phyloP scores from a whole-genome alignment of 148 eudicot genomes.

The Rheum nobile region DNA sequence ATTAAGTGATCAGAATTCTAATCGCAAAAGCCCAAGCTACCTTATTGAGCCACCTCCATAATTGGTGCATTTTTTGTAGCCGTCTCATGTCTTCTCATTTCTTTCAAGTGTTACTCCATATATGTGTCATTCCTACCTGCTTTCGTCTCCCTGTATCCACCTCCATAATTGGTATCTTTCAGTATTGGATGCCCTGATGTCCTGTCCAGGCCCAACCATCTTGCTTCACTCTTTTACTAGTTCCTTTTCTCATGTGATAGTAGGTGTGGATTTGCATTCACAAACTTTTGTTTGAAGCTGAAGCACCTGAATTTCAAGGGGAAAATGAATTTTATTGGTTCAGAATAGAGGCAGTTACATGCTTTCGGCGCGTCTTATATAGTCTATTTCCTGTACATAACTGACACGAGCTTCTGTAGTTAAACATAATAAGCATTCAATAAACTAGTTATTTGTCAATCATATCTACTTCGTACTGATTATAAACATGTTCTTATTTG shows the following conservation, averaged over 20 bases:
- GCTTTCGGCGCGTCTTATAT: background rate
- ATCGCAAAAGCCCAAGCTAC: background rate
- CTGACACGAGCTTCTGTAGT: background rate
- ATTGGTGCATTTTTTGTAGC: background rate
- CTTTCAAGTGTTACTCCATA: background rate
- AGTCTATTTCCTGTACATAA: background rate
- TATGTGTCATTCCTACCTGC: background rate
- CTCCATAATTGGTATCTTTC: background rate
- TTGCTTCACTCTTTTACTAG: background rate
- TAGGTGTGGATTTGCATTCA: background rate
- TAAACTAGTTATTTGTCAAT: background rate
- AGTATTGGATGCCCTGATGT: background rate
- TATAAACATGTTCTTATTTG: background rate
- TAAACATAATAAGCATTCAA: background rate
- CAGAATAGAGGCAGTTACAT: background rate
- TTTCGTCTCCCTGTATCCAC: background rate
- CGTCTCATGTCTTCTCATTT: background rate
- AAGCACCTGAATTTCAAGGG: background rate
- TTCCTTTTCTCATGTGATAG: background rate
- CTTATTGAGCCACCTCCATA: background rate
- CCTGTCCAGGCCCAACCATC: background rate
- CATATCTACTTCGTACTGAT: background rate
- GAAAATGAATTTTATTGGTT: background rate
- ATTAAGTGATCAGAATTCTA: background rate
- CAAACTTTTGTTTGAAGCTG: background rate